A percentile compares a stretch with the other conserved stretches of the same genome.
Evolutionary conservation across 305 asterid species (phyloP).

Genomic region (Fraxinus velutina): DNA sequence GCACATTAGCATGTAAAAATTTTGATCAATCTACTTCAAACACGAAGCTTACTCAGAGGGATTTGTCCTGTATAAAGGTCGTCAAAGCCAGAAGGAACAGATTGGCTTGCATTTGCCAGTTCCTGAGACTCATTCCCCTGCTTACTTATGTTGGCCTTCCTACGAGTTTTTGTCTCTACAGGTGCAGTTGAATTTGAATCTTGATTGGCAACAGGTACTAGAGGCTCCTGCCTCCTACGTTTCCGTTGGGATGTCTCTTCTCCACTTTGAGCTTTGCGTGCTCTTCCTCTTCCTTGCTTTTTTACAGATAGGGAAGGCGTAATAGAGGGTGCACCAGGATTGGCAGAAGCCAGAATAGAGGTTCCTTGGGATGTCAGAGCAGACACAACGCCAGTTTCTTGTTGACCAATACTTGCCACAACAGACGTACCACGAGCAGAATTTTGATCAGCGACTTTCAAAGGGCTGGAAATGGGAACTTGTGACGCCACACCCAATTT

Average conservation of each 20-base stretch:
- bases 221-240: constrained; percentile 68
- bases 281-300: constrained; percentile 61
- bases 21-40: constrained; percentile 10
- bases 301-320: constrained; percentile 39
- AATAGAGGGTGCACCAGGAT: constrained; percentile 33
- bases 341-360: constrained; percentile 34
- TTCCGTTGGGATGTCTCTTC: constrained; percentile 64
- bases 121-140: constrained; percentile 36
- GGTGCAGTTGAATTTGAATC: constrained; percentile 45
- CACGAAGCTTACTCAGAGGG: constrained; percentile 32
- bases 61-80: constrained; percentile 30
- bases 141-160: constrained; percentile 46
- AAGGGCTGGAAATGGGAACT: constrained; percentile 28
- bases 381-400: constrained; percentile 35
- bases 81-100: constrained; percentile 22
- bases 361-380: constrained; percentile 37
- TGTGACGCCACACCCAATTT: constrained; percentile 35
- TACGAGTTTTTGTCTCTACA: constrained; percentile 61
- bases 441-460: constrained; percentile 31
- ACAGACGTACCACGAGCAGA: constrained; percentile 34
- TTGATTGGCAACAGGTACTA: constrained; percentile 38
- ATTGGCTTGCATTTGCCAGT: constrained; percentile 31
- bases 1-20: neutral
- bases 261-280: constrained; percentile 52
- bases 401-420: constrained; percentile 34